Base-by-base conservation (phyloP, 352 stramenopile genomes). In the Pythium periplocum region DNA sequence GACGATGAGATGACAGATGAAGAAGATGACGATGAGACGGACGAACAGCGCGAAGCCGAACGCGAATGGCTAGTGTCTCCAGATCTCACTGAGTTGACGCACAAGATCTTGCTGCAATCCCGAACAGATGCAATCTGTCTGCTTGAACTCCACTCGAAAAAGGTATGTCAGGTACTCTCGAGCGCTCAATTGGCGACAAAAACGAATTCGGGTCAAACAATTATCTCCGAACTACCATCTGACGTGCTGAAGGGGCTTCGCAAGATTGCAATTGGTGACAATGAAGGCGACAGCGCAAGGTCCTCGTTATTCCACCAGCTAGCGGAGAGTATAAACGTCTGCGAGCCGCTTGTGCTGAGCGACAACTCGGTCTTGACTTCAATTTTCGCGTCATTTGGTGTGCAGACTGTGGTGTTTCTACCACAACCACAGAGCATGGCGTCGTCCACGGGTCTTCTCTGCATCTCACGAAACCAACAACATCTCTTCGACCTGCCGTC, bases 71-170 rank as follows among this genome's bases (percentile, higher is more conserved):
- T 77, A 4, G 60, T 70, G 34, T 61, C 71, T 5, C 68, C 65
- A 31, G 63, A 76, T 39, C 48, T 82, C 1, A 62, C 50, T 0
- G 62, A 75, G 8, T 51, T 87, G 6, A 33, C 57, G 30, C 38
- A 54, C 5, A 59, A 70, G 34, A 50, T 85, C 31, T 55, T 71
- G 5, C 2, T 37, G 1, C 48, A 59, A 34, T 59, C 63, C 33
- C 44, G 55, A 17, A 66, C 71, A 2, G 59, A 77, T n/a, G 76
- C 60, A 1, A 55, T 85, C 5, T 80, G 64, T 59, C 48, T 87
- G 9, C 58, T 86, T 36, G 68, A 81, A 26, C 67, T 86, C 30
- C 54, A 78, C 12, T 60, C 66, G 4, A 68, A 69, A 7, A 72
- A 69, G 38, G 55, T 73, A 42, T 26, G 17, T 0, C 17, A 26